Base-by-base conservation (phyloP, 371 early-diverging fungal genomes). In the Dichotomocladium elegans region DNA sequence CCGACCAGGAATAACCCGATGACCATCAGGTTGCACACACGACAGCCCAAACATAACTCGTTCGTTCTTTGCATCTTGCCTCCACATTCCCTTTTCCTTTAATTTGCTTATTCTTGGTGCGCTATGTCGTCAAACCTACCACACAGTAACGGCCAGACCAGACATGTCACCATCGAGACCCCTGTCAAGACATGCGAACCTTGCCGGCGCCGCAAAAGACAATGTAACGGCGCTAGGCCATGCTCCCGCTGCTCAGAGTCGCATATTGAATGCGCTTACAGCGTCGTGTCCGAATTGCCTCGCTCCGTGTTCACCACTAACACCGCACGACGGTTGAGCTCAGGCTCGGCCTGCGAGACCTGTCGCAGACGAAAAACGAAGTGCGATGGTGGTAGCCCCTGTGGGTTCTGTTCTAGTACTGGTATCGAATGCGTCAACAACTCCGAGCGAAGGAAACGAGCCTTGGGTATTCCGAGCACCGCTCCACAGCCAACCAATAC, bases 301-400 rank as follows among this genome's bases (percentile, higher is more conserved):
- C 57, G 66, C 4, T 50, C 58, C 4, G 66, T 65, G 4, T 65
- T 65, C 26, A 57, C 58, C 9, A 65, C 66, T 1, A 65, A 53
- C 33, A 70, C 55, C 34, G 76, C 76, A 5, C 64, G 77, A 31
- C 63, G 77, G 12, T 40, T 77, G 17, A 71, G 71, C 37, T 71
- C 72, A 30, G 77, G 77, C 24, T 73, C 74, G 26, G 77, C 77
- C 19, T 77, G 77, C 47, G 77, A 77, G 57, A 71, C 72, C 3
- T 77, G 77, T 37, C 65, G 77, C 29, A 59, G 74, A 56, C 59
- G 77, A 25, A 77, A 77, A 55, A 77, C 77, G 15, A 77, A 77
- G 42, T 77, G 77, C 57, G 77, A 77, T 63, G 77, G 77, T 28
- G 60, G 70, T 1, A 64, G 59, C 46, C 77, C 77, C 29, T 77